These are phyloP conservation scores for Vitis vinifera DNA, from an alignment of 164 flowering plant genomes.

Conservation along the genomic window DNA sequence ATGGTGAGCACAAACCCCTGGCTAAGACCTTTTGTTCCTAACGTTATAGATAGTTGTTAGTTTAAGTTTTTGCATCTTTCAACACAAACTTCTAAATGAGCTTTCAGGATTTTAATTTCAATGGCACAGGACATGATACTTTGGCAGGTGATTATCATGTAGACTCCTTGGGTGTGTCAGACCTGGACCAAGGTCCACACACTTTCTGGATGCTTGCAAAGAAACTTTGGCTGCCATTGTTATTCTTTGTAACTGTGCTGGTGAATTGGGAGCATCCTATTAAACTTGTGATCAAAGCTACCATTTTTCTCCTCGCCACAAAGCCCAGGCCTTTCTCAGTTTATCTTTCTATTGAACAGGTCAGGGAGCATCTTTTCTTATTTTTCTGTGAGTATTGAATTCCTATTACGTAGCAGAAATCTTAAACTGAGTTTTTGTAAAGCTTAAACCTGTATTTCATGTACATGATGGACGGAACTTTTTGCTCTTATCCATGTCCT, in stretches of 20 bases:
- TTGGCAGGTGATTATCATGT: constrained; percentile 19
- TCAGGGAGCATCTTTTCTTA: constrained; percentile 9
- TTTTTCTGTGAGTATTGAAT: neutral
- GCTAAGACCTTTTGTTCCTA: neutral
- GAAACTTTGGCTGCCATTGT: constrained; percentile 42
- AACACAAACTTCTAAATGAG: neutral
- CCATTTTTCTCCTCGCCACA: constrained; percentile 40
- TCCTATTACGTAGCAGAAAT: neutral
- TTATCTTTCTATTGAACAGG: constrained; percentile 41
- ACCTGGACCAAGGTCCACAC: constrained; percentile 13
- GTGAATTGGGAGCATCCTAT: constrained; percentile 39
- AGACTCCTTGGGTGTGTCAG: constrained; percentile 12
- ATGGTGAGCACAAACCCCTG: constrained; percentile 26
- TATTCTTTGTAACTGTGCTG: constrained; percentile 31
- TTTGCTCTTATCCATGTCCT: neutral
- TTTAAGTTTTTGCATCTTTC: neutral
- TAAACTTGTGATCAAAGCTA: constrained; percentile 22
- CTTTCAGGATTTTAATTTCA: constrained; percentile 4
- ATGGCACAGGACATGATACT: constrained; percentile 23
- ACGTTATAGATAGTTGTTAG: neutral
- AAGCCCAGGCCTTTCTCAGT: constrained; percentile 43
- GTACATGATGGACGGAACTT: no score
- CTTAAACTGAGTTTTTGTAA: neutral
- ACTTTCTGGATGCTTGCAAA: constrained; percentile 19
- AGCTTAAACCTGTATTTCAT: neutral